Conservation (phyloP, 768 basidiomycete genomes). For the Artomyces pyxidatus region DNA sequence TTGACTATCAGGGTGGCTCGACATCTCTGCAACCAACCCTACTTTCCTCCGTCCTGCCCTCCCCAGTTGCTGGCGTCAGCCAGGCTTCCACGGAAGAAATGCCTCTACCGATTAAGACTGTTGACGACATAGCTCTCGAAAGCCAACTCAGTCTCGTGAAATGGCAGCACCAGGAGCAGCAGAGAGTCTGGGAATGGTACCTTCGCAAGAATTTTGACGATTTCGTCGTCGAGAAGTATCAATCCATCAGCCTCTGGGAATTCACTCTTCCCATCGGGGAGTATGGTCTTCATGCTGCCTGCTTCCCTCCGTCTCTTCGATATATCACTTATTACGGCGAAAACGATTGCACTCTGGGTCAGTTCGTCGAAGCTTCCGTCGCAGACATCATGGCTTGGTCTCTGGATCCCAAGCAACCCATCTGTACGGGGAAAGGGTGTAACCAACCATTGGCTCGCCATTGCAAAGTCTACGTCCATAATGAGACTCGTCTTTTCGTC, state of each 20-base stretch:
- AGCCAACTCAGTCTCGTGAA: slow-evolving; percentile 63
- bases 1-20: slow-evolving; percentile 28
- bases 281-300: slow-evolving; percentile 59
- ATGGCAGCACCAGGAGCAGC: slow-evolving; percentile 80
- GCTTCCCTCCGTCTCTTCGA: slow-evolving; percentile 65
- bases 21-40: slow-evolving; percentile 22
- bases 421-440: slow-evolving; percentile 81
- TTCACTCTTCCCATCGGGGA: slow-evolving; percentile 72
- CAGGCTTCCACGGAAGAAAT: slow-evolving; percentile 29
- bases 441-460: slow-evolving; percentile 75
- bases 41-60: slow-evolving; percentile 20
- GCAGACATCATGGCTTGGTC: slow-evolving; percentile 60
- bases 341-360: slow-evolving; percentile 87
- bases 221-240: slow-evolving; percentile 89
- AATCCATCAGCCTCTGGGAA: slow-evolving; percentile 75
- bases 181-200: slow-evolving; percentile 95
- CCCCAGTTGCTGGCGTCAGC: slow-evolving; percentile 19
- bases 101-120: slow-evolving; percentile 46
- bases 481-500: slow-evolving; percentile 72
- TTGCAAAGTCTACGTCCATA: slow-evolving; percentile 87
- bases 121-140: slow-evolving; percentile 64
- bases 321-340: slow-evolving; percentile 88
- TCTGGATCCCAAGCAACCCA: slow-evolving; percentile 56
- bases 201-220: slow-evolving; percentile 78
- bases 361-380: slow-evolving; percentile 81